These are phyloP conservation scores for Pichia scutulata DNA, from an alignment of 805 yeast genomes.

Conservation along the genomic window DNA sequence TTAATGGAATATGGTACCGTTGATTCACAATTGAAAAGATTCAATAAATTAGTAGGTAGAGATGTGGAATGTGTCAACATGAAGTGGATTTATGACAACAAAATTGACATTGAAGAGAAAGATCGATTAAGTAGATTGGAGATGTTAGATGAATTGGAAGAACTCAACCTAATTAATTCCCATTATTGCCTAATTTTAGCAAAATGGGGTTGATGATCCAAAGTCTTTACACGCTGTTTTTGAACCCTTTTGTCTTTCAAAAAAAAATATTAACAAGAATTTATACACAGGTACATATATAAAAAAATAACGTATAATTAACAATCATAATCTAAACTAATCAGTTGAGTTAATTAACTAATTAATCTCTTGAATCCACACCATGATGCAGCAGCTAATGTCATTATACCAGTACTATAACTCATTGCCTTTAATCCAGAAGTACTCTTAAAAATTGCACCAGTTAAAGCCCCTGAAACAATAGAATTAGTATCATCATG, in stretches of 20 bases:
- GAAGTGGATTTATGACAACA: constrained; percentile 30
- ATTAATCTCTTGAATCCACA: constrained; percentile 59
- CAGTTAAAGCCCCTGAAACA: constrained; percentile 85
- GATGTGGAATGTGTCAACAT: constrained; percentile 36
- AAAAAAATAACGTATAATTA: background rate
- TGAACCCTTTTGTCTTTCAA: background rate
- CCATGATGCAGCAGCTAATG: constrained; percentile 92
- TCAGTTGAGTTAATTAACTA: constrained; percentile 5
- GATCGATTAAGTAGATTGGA: constrained; percentile 47
- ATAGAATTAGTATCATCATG: constrained; percentile 83
- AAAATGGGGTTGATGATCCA: constrained; percentile 18
- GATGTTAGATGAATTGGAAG: constrained; percentile 70
- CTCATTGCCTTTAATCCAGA: constrained; percentile 86
- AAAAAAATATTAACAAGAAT: background rate
- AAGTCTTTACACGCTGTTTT: background rate
- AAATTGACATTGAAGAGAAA: constrained; percentile 38
- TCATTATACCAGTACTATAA: constrained; percentile 73
- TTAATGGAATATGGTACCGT: constrained; percentile 45
- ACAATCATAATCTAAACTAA: background rate
- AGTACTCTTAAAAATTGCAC: constrained; percentile 83
- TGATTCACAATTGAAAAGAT: constrained; percentile 32
- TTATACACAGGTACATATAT: background rate
- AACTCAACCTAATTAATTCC: constrained; percentile 48
- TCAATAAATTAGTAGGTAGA: constrained; percentile 19
- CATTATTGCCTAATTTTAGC: constrained; percentile 47